Conservation (phyloP, 2,329 filamentous ascomycete species). For the Aureobasidium zeae region DNA sequence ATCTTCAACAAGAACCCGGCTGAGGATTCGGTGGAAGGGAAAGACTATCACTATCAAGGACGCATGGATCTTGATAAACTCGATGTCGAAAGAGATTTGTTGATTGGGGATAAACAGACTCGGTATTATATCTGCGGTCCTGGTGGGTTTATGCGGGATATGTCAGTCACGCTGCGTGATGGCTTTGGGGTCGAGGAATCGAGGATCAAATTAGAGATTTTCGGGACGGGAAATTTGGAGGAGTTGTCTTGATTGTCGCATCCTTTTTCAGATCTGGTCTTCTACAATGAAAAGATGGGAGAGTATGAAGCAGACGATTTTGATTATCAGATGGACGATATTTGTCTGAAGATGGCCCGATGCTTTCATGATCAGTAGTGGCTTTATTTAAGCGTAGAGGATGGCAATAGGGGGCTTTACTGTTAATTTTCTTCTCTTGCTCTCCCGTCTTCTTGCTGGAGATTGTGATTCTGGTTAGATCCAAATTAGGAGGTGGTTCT, state of each 20-base stretch:
- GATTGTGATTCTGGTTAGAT: too few species aligned
- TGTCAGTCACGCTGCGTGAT: conserved; percentile 45
- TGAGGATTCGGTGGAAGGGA: conserved; percentile 40
- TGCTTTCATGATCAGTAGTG: too few species aligned
- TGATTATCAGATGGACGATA: too few species aligned
- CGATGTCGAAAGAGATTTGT: conserved; percentile 45
- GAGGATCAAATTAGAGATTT: conserved; percentile 53
- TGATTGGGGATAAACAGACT: conserved; percentile 44
- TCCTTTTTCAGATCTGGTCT: too few species aligned
- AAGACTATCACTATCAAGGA: conserved; percentile 52
- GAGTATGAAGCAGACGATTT: too few species aligned
- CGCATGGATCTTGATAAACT: conserved; percentile 51
- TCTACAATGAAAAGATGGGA: too few species aligned
- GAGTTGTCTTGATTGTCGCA: not conserved
- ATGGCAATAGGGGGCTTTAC: too few species aligned
- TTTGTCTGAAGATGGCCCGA: too few species aligned
- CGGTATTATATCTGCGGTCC: conserved; percentile 68
- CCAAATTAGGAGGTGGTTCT: too few species aligned
- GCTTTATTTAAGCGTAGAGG: too few species aligned
- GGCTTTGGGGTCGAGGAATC: conserved; percentile 47
- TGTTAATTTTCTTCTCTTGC: too few species aligned
- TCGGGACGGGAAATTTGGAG: conserved; percentile 13
- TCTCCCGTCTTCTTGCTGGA: too few species aligned
- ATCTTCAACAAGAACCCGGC: conserved; percentile 50
- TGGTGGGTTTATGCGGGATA: conserved; percentile 56